These are phyloP conservation scores for Daphne laureola DNA, from an alignment of 441 rosid species.

Conservation along the genomic window DNA sequence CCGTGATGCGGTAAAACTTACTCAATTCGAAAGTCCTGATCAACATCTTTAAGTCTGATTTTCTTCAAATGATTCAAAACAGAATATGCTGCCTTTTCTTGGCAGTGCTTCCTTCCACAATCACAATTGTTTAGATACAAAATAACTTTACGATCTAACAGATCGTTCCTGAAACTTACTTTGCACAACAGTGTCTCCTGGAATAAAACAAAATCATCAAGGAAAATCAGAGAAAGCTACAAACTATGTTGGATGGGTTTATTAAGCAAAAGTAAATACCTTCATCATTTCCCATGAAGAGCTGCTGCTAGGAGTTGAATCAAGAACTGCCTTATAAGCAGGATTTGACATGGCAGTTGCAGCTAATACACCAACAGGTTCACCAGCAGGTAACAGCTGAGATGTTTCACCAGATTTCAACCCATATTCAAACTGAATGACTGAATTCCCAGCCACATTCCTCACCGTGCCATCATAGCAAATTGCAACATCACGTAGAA, in stretches of 20 bases:
- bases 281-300: constrained; percentile 93
- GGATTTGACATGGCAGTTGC: constrained; percentile 95
- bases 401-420: constrained; percentile 33
- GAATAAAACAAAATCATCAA: constrained; percentile 9
- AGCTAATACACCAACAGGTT: constrained; percentile 90
- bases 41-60: constrained; percentile 61
- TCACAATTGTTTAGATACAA: constrained; percentile 56
- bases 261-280: constrained; percentile 28
- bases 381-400: constrained; percentile 65
- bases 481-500: constrained; percentile 70
- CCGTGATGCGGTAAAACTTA: constrained; percentile 22
- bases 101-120: constrained; percentile 69
- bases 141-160: constrained; percentile 58
- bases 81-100: constrained; percentile 52
- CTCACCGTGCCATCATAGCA: constrained; percentile 86
- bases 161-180: constrained; percentile 61
- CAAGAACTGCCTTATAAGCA: constrained; percentile 92
- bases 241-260: constrained; percentile 1
- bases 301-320: constrained; percentile 75
- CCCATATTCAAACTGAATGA: constrained; percentile 72
- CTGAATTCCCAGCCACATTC: constrained; percentile 66
- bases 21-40: constrained; percentile 59
- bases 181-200: constrained; percentile 84
- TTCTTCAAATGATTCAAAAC: constrained; percentile 68
- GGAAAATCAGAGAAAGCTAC: neutral